Evolutionary conservation across 2,329 filamentous ascomycete genomes (phyloP), one percentile per base, ranked within the genome.

Genomic region (Pseudocercospora vitis): DNA sequence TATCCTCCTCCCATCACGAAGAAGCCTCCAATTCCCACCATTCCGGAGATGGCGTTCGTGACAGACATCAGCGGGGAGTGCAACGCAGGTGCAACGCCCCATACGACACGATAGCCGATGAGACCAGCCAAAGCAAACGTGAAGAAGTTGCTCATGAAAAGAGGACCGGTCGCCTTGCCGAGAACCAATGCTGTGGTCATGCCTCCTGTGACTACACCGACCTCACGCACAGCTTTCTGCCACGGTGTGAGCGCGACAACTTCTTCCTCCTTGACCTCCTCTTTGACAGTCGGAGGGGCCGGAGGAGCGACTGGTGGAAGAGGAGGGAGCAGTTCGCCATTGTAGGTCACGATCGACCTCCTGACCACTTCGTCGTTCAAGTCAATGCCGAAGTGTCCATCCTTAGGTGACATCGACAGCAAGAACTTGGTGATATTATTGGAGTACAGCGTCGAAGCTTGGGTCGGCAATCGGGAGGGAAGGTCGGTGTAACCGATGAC

Each of bases 401-500:
- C 84, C 55, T 86, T 81, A 1, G 89, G 88, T 1, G 84, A 73
- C 78, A 95, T 89, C 0, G 90, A 94, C 7, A 96, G 78, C 23
- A 95, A 75, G 53, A 91, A 87, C 68, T 95, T 96, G 61, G 86
- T 91, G 64, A 95, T 91, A 68, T 96, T 96, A 79, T 95, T 96
- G 2, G 89, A 94, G 72, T 95, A 96, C 16, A 96, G 75, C 0
- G 89, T 95, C 0, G 90, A 95, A 0, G 90, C 89, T 70, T 96
- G 91, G 0, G 90, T 95, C 0, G 91, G 89, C 1, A 96, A 78
- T 40, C 90, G 82, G 26, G 90, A 95, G 0, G 91, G 90, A 23
- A 95, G 78, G 71, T 96, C 90, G 37, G 90, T 95, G 70, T 95
- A 95, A 28, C 88, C 58, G 26, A 60, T 60, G 12, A 60, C 80